Conservation (phyloP, 768 basidiomycete species). For the Cantharellus anzutake region DNA sequence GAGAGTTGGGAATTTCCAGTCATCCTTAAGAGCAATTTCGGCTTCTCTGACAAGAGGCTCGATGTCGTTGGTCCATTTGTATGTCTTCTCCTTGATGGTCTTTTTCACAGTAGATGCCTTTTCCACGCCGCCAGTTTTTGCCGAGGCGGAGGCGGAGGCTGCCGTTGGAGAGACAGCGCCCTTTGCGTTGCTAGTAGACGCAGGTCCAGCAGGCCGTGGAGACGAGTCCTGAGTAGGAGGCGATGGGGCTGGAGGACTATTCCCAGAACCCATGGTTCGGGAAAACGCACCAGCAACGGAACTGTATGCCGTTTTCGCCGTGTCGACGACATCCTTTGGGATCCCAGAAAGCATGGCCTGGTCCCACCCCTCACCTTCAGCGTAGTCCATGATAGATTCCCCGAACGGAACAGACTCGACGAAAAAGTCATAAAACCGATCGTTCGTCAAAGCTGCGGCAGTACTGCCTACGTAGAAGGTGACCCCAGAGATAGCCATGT, state of each 20-base stretch:
- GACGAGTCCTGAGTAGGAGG: not conserved
- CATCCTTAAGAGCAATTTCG: constrained; percentile 24
- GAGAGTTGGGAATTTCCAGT: not conserved
- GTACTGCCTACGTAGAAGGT: constrained; percentile 73
- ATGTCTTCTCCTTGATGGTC: constrained; percentile 31
- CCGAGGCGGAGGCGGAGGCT: not conserved
- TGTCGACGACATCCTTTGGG: constrained; percentile 4
- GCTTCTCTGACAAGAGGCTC: constrained; percentile 50
- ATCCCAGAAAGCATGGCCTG: not conserved
- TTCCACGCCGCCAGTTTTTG: constrained; percentile 10
- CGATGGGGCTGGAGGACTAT: not conserved
- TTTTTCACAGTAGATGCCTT: constrained; percentile 26
- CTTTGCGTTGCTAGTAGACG: constrained; percentile 7
- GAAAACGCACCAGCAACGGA: constrained; percentile 3
- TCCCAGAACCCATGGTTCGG: constrained; percentile 3
- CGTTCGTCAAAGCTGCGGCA: constrained; percentile 57
- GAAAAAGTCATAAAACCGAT: constrained; percentile 74
- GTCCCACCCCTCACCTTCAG: constrained; percentile 65
- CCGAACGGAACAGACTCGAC: constrained; percentile 62
- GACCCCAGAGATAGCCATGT: constrained; percentile 45
- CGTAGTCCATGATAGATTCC: constrained; percentile 57
- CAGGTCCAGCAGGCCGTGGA: not conserved
- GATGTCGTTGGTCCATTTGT: constrained; percentile 6
- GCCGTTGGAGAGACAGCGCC: not conserved
- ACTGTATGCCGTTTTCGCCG: not conserved